Percentiles rank a stretch among this genome's conserved stretches.
These are phyloP conservation scores for Clarireedia sp. DNA, from an alignment of 2,329 filamentous ascomycete species.

Conservation along the genomic window DNA sequence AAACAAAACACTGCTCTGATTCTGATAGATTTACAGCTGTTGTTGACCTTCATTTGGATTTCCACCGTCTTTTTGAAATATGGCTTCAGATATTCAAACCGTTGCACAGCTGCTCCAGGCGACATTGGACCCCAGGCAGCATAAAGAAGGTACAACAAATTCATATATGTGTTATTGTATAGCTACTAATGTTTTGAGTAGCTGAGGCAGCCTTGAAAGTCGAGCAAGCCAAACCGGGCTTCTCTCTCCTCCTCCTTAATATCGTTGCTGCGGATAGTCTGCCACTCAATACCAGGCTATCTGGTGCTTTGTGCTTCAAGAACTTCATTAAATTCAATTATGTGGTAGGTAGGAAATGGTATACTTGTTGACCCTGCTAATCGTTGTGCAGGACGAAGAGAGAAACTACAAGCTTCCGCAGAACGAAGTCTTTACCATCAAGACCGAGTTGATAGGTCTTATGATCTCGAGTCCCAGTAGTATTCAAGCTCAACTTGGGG, in stretches of 20 bases:
- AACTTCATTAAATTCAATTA: constrained; percentile 96
- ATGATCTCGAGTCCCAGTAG: constrained; percentile 88
- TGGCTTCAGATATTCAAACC: constrained; percentile 53
- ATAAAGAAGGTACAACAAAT: constrained; percentile 68
- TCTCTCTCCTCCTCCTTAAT: constrained; percentile 80
- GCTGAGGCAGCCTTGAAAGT: constrained; percentile 73
- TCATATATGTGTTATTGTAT: constrained; percentile 22
- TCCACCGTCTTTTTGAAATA: constrained; percentile 30
- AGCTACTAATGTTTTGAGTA: constrained; percentile 33
- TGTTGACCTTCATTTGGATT: constrained; percentile 2
- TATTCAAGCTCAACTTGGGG: constrained; percentile 89
- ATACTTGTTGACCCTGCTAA: constrained; percentile 11
- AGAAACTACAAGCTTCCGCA: constrained; percentile 81
- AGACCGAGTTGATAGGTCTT: constrained; percentile 86
- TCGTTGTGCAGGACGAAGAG: constrained; percentile 63
- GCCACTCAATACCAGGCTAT: constrained; percentile 71
- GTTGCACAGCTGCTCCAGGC: constrained; percentile 82
- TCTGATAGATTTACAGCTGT: background rate
- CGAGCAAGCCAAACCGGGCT: constrained; percentile 76
- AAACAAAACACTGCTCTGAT: constrained; percentile 7
- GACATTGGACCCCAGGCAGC: constrained; percentile 79
- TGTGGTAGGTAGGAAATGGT: constrained; percentile 49
- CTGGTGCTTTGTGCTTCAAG: constrained; percentile 92
- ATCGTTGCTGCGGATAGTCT: constrained; percentile 73
- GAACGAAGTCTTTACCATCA: constrained; percentile 83